A percentile compares a stretch with the other conserved stretches of the same genome.
Conservation (phyloP, 352 stramenopile genomes). For the Phytopythium delawarense region DNA sequence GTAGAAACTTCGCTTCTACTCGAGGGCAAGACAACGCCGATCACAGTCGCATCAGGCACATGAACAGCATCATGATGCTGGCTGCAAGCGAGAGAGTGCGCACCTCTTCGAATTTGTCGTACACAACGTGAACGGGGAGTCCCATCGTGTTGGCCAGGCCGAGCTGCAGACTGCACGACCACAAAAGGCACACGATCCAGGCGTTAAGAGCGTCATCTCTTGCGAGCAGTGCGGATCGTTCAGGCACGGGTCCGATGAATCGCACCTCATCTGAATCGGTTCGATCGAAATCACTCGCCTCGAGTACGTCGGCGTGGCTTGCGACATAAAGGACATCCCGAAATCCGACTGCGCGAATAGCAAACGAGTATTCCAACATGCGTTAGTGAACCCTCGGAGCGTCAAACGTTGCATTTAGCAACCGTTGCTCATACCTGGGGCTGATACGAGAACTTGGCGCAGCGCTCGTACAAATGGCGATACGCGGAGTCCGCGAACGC, state of each 20-base stretch:
- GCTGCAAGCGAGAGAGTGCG: neutral
- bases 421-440: conserved; percentile 48
- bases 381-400: neutral
- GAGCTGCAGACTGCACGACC: conserved; percentile 52
- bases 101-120: conserved; percentile 78
- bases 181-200: neutral
- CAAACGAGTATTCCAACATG: neutral
- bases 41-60: neutral
- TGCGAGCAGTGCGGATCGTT: neutral
- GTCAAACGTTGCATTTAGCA: neutral
- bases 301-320: conserved; percentile 45
- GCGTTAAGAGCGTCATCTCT: neutral
- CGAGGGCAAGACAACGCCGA: neutral
- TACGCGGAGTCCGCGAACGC: conserved; percentile 72
- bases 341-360: conserved; percentile 62
- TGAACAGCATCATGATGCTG: neutral
- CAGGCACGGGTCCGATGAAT: no score
- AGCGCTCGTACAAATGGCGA: conserved; percentile 73
- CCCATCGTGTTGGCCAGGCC: conserved; percentile 68
- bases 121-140: conserved; percentile 59
- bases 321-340: conserved; percentile 70
- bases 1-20: conserved; percentile 73
- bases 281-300: conserved; percentile 62
- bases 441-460: conserved; percentile 67
- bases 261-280: conserved; percentile 78